Conservation (phyloP, 208 protist genomes). For the Trypanosomatidae sp. region DNA sequence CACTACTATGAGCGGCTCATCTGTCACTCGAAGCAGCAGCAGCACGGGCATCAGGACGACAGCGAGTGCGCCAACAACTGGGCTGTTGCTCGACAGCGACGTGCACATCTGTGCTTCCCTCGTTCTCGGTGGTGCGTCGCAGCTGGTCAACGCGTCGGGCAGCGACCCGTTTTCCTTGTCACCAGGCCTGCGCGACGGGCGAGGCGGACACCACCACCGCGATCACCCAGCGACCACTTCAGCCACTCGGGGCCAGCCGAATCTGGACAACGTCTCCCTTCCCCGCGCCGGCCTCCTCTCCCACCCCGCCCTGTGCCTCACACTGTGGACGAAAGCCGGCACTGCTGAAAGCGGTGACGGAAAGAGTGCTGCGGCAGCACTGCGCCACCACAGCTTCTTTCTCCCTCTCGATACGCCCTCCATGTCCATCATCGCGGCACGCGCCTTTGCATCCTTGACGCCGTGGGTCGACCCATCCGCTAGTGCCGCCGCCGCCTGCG, state of each 20-base stretch:
- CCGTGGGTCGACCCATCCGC: conserved; percentile 31
- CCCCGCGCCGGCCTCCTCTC: conserved; percentile 16
- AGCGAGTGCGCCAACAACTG: no score
- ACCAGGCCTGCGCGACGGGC: no score
- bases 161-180: no score
- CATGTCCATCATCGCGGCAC: conserved; percentile 26
- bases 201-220: no score
- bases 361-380: background rate
- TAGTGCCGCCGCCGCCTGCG: conserved; percentile 12
- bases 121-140: conserved; percentile 28
- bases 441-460: conserved; percentile 65
- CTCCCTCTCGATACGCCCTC: conserved; percentile 37
- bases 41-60: no score
- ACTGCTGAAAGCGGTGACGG: no score
- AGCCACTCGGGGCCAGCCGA: no score
- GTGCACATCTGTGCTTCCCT: no score
- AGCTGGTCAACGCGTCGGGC: conserved; percentile 11
- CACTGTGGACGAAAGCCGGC: conserved; percentile 1
- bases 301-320: conserved; percentile 30
- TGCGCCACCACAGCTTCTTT: conserved; percentile 39
- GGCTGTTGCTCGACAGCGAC: no score
- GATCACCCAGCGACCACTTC: no score
- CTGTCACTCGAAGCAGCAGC: no score
- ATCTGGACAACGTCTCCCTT: conserved; percentile 11
- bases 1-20: no score